Conservation (phyloP, 2,329 filamentous ascomycete species). For the Aspergillus fumigatus region DNA sequence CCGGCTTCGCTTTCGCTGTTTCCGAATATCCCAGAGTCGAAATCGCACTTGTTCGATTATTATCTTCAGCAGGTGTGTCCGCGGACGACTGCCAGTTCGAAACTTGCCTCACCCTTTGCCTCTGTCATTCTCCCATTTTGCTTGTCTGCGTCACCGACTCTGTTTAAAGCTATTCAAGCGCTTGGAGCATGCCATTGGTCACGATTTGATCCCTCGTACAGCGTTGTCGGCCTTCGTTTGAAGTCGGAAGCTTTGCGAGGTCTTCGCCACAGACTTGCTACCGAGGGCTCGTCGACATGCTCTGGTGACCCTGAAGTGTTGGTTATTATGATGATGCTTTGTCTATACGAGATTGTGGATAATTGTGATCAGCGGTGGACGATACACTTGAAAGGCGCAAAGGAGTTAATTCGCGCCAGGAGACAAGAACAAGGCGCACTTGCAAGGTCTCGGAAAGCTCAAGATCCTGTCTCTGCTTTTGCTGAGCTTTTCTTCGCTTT, state of each 20-base stretch:
- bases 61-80: constrained; percentile 40
- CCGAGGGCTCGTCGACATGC: constrained; percentile 23
- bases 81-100: constrained; percentile 36
- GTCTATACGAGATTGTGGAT: constrained; percentile 43
- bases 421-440: constrained; percentile 20
- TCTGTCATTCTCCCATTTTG: constrained; percentile 38
- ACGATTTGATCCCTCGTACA: constrained; percentile 26
- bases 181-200: constrained; percentile 38
- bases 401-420: constrained; percentile 43
- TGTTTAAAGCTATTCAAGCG: constrained; percentile 37
- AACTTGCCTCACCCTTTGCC: constrained; percentile 34
- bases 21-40: constrained; percentile 25
- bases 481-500: constrained; percentile 49
- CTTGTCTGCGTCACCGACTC: constrained; percentile 32
- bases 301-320: constrained; percentile 33
- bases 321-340: constrained; percentile 45
- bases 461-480: constrained; percentile 30
- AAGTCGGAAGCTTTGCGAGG: constrained; percentile 35
- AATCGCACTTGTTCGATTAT: constrained; percentile 34
- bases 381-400: constrained; percentile 45
- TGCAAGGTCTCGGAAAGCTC: constrained; percentile 6
- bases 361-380: constrained; percentile 46
- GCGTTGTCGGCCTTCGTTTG: constrained; percentile 31
- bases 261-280: constrained; percentile 31
- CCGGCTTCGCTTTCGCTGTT: constrained; percentile 22